Evolutionary conservation across 768 basidiomycete species (phyloP), one percentile per base, ranked within the genome.

Genomic region (Lactarius pseudohatsudake): DNA sequence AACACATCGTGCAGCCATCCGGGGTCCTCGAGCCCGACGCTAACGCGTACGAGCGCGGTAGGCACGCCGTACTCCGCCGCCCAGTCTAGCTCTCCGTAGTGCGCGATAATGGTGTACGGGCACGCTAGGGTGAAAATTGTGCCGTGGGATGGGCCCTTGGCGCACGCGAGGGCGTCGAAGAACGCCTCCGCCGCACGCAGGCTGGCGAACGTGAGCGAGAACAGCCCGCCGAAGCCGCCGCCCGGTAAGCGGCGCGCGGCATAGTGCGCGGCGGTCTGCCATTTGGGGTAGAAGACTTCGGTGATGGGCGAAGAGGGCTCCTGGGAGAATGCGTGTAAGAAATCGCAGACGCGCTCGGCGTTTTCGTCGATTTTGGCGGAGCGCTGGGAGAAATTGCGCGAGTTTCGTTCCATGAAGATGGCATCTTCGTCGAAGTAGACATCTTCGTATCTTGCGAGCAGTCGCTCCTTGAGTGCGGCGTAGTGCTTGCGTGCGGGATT

Each of bases 371-470:
- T 93, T 61, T 80, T 75, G 63, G 80, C 80, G 70, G 95, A 83
- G 62, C 96, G 92, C 9, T 79, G 81, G 60, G 82, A 78, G 80
- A 96, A 98, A 78, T 97, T 89, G 59, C 96, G 92, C 20, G 96
- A 98, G 78, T 99, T 99, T 70, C 96, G 91, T 75, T 99, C 96
- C 91, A 99, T 91, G 81, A 88, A 96, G 64, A 98, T 86, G 50
- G 92, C 94, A 73, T 99, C 96, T 75, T 95, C 92, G 72, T 86
- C 82, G 70, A 90, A 98, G 78, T 93, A 98, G 28, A 80, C 79
- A 74, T 99, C 96, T 75, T 96, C 92, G 76, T 87, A 98, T 7
- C 75, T 79, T 9, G 79, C 69, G 9, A 77, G 72, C 72, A 94
- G 79, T 57, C 86, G 77, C 0, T 78, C 72, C 72, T 91, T 93